A percentile compares a stretch with the other conserved stretches of the same genome.
Conservation (phyloP, 1,139 yeast species). For the Suzukiozyma palmioleophila region DNA sequence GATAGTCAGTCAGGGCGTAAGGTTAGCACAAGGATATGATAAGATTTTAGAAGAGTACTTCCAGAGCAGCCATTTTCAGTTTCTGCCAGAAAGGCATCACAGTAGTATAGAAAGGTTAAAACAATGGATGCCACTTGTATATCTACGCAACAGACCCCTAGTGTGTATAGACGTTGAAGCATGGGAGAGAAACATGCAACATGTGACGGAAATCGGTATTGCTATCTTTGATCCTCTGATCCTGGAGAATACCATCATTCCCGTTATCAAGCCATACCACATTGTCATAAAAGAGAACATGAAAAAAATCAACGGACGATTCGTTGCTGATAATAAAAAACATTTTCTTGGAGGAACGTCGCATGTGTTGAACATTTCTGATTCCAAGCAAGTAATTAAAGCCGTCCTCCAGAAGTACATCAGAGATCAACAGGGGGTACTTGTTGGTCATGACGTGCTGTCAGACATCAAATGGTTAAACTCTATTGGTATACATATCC, state of each 20-base stretch:
- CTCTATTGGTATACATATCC: slow-evolving; percentile 40
- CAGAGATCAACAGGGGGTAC: slow-evolving; percentile 19
- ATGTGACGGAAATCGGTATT: slow-evolving; percentile 67
- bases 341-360: slow-evolving; percentile 59
- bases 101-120: slow-evolving; percentile 15
- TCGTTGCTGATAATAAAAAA: slow-evolving; percentile 60
- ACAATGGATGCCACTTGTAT: slow-evolving; percentile 23
- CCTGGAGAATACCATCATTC: slow-evolving; percentile 29
- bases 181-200: slow-evolving; percentile 44
- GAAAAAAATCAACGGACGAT: slow-evolving; percentile 46
- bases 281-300: slow-evolving; percentile 51
- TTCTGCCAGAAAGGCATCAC: slow-evolving; percentile 13
- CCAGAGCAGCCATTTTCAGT: slow-evolving; percentile 14
- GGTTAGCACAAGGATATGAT: background rate
- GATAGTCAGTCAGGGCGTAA: background rate
- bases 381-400: slow-evolving; percentile 38
- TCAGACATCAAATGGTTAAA: slow-evolving; percentile 59
- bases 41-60: slow-evolving; percentile 14
- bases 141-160: slow-evolving; percentile 32
- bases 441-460: slow-evolving; percentile 67
- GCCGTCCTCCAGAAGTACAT: slow-evolving; percentile 41
- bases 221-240: slow-evolving; percentile 59
- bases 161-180: slow-evolving; percentile 68
- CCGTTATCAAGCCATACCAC: slow-evolving; percentile 51
- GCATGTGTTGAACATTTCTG: slow-evolving; percentile 30